Base-by-base conservation (phyloP, 768 basidiomycete genomes). In the Suillus clintonianus region DNA sequence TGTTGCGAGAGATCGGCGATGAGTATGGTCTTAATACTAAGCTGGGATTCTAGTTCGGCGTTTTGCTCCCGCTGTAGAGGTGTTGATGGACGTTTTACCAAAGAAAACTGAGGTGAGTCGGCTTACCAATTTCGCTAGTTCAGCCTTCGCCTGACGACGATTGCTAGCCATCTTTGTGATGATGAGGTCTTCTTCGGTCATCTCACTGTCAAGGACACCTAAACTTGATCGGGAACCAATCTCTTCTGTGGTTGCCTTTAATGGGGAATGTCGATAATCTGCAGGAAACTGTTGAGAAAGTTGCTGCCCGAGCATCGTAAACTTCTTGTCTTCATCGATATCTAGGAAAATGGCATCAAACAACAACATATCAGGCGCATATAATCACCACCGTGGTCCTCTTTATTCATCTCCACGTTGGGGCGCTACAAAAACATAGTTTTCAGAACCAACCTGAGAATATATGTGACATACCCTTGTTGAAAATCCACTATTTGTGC, bases 331-430 rank as follows among this genome's bases (percentile, higher is more conserved):
- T 13, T 39, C 19, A 45, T 47, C 47, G 10, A 47, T 37, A n/a
- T 75, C 66, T 69, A 39, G 54, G 55, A 51, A 63, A 36, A 45
- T 15, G 54, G 56, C 51, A 43, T 32, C 17, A 10, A 22, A 41
- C 19, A 1, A 27, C 19, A 41, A 19, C 22, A 41, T 13, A 50
- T 4, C 19, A 36, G 27, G 56, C 64, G 69, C 66, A 70, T 71
- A 74, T 60, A 71, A 68, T 5, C 63, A 77, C 74, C 63, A 77
- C 74, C 74, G 32, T 57, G 50, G 55, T 61, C 54, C 10, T 69
- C 67, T 8, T 66, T 64, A 19, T 57, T 62, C 17, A 59, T 42
- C 14, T 41, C 56, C 24, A 27, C 37, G 17, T 41, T 41, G 11
- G 24, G 56, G 30, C 56, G 56, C 56, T 57, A 27, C 2, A 58